A percentile compares a stretch with the other conserved stretches of the same genome.
Evolutionary conservation across 129 eudicot species (phyloP).

Genomic region (Tagetes patula): DNA sequence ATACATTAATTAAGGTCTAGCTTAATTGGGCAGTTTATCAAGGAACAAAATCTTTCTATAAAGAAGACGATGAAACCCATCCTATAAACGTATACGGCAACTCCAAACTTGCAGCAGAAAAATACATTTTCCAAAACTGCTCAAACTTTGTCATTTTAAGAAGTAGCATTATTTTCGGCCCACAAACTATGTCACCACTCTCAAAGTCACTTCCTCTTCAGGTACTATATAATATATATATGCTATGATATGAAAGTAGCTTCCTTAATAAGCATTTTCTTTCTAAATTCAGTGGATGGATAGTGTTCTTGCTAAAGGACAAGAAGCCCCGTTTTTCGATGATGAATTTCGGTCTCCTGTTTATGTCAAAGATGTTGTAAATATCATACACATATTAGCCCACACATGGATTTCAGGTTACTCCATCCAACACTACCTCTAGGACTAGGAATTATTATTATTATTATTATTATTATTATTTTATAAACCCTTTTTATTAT

Average conservation of each 20-base stretch:
- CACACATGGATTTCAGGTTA: constrained; percentile 83
- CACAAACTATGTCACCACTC: constrained; percentile 81
- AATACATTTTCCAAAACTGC: constrained; percentile 50
- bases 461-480: no score
- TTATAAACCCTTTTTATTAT: background rate
- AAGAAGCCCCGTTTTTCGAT: constrained; percentile 56
- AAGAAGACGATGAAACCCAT: constrained; percentile 66
- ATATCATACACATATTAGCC: constrained; percentile 45
- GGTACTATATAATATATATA: constrained; percentile 30
- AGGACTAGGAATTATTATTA: no score
- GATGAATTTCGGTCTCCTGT: constrained; percentile 89
- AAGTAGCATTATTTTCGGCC: constrained; percentile 93
- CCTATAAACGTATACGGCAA: constrained; percentile 87
- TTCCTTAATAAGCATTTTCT: background rate
- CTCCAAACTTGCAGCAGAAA: constrained; percentile 83
- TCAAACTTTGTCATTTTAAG: constrained; percentile 79
- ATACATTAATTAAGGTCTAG: background rate
- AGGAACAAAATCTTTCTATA: constrained; percentile 87
- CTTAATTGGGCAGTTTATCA: constrained; percentile 65
- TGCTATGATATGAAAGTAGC: background rate
- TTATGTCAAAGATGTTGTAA: constrained; percentile 75
- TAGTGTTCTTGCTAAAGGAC: constrained; percentile 73
- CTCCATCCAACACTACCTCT: background rate
- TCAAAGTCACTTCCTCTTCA: constrained; percentile 87
- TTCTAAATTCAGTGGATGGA: constrained; percentile 74